Percentiles rank a stretch among this genome's conserved stretches.
These are phyloP conservation scores for Coffea eugenioides DNA, from an alignment of 257 asterid species.

Conservation along the genomic window DNA sequence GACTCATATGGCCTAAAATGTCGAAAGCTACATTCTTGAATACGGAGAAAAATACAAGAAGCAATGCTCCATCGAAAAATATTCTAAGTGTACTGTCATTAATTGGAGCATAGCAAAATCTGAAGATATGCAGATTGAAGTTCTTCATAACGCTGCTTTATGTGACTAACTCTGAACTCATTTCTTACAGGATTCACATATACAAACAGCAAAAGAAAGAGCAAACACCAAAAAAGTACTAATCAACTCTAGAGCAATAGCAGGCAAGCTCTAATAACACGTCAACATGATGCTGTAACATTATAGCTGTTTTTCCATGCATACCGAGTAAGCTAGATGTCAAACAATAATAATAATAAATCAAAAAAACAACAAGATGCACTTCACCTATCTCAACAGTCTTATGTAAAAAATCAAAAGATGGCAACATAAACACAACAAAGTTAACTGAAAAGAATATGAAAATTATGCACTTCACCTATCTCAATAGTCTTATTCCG, in stretches of 20 bases:
- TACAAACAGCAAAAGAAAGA: neutral
- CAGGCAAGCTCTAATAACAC: neutral
- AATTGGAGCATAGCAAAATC: neutral
- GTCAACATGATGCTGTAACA: neutral
- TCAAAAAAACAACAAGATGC: no score
- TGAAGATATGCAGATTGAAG: neutral
- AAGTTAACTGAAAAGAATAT: neutral
- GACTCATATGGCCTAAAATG: neutral
- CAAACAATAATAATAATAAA: neutral
- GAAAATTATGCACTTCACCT: conserved; percentile 42
- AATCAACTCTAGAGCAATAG: neutral
- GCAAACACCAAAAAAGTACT: neutral
- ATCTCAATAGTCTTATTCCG: conserved; percentile 69
- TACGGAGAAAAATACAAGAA: neutral
- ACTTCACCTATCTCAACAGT: no score
- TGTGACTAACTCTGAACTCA: neutral
- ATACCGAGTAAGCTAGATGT: neutral
- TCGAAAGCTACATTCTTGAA: neutral
- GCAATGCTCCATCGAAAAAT: no score
- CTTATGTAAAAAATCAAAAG: neutral
- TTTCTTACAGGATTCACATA: neutral
- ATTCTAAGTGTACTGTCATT: no score
- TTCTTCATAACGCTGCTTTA: neutral
- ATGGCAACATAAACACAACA: neutral
- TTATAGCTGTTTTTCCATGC: neutral